Evolutionary conservation across 148 eudicot species (phyloP), one percentile per base, ranked within the genome.

Genomic region (Silene uniflora): DNA sequence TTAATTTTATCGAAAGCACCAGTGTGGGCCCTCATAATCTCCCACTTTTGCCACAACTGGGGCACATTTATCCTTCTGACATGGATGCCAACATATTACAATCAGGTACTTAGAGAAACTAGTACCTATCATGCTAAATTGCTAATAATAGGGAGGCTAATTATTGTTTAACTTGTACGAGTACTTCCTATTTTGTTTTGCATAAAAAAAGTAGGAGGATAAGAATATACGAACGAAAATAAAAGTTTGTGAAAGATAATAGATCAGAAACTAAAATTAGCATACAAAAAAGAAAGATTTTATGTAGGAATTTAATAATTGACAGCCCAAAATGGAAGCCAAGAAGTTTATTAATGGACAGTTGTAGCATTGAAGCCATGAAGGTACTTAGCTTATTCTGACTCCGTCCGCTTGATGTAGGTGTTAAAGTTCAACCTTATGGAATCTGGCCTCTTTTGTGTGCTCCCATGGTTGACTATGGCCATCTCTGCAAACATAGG

Each of bases 11-110:
- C 99, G 54, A 95, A 95, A 83, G 85, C 87, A 76, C 94, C 98
- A 25, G 98, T 95, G 46, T 95, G 99, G 99, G 99, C 99, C 73
- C 97, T 95, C 73, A 95, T 95, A 54, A 80, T 95, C 76, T 95
- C 99, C 83, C 99, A 95, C 82, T 95, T 95, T 73, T 95, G 99
- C 80, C 99, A 95, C 81, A 95, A 95, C 54, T 95, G 98, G 99
- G 99, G 98, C 80, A 95, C 99, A 44, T 95, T 95, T 81, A 95
- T 95, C 82, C 92, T 95, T 56, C 80, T 95, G 75, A 95, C 99
- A 60, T 95, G 99, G 99, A 95, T 95, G 99, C 99, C 98, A 11
- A 95, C 99, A 14, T 95, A 95, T 82, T 95, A 92, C 71, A 89
- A 89, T 88, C 97, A 92, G 97, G 97, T 92, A 84, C 47, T 18